These are phyloP conservation scores for Candida patagonica DNA, from an alignment of 805 yeast genomes.

Conservation along the genomic window DNA sequence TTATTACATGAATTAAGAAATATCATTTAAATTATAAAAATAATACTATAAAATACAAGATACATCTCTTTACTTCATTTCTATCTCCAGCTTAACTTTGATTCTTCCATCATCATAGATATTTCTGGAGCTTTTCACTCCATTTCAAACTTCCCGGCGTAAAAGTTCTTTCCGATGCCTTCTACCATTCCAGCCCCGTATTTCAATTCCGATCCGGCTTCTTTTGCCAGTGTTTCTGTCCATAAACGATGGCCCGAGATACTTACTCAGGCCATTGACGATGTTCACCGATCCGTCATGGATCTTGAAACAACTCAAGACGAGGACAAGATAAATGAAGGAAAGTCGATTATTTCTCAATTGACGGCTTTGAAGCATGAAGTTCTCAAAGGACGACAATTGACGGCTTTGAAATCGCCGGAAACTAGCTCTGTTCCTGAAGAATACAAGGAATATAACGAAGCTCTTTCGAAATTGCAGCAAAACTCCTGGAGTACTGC, in stretches of 20 bases:
- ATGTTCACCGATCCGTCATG: conserved; percentile 37
- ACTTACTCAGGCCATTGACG: conserved; percentile 56
- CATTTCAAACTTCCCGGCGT: no score
- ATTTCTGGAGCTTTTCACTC: no score
- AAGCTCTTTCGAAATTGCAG: conserved; percentile 32
- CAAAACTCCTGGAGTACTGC: conserved; percentile 61
- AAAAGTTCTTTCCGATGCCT: no score
- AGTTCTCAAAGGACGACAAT: conserved; percentile 29
- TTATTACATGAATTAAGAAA: no score
- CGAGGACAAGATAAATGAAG: conserved; percentile 33
- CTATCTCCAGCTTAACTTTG: no score
- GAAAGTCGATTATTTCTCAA: conserved; percentile 34
- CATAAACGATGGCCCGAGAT: conserved; percentile 83
- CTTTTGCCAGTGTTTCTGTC: conserved; percentile 79
- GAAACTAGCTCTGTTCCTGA: conserved; percentile 22
- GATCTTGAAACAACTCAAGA: conserved; percentile 13
- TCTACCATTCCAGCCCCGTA: conserved; percentile 29
- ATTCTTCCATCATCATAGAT: no score
- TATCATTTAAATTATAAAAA: no score
- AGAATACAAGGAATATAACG: conserved; percentile 51
- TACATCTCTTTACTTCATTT: no score
- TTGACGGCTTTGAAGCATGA: conserved; percentile 35
- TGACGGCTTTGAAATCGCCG: conserved; percentile 39
- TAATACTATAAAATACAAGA: no score
- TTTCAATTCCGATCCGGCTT: conserved; percentile 55